These are phyloP conservation scores for Edaphochlamys debaryana DNA, from an alignment of 139 green algal genomes.

Conservation along the genomic window DNA sequence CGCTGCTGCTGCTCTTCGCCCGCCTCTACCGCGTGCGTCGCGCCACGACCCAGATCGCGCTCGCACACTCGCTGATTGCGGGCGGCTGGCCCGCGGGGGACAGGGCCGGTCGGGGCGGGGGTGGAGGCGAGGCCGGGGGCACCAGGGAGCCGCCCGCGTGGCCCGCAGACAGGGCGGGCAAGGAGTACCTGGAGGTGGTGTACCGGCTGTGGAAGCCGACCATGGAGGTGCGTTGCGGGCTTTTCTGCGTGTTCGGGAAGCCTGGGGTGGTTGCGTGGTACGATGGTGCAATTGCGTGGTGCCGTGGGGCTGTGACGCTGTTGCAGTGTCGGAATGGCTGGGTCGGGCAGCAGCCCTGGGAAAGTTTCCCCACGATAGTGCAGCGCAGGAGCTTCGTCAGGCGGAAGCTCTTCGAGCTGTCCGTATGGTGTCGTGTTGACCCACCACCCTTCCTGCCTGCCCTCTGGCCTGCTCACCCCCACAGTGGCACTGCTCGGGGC, in stretches of 20 bases:
- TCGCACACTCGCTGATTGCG: constrained; percentile 30
- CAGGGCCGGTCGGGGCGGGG: too few relatives aligned
- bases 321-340: too few relatives aligned
- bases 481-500: background rate
- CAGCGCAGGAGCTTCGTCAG: too few relatives aligned
- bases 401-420: too few relatives aligned
- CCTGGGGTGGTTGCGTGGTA: background rate
- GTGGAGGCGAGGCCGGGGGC: background rate
- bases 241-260: background rate
- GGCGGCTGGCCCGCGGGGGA: background rate
- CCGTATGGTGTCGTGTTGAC: too few relatives aligned
- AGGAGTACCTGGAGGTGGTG: constrained; percentile 5
- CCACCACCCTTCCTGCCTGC: background rate
- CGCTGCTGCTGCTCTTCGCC: constrained; percentile 37
- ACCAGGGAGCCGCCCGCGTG: background rate
- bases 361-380: too few relatives aligned
- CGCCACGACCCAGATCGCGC: constrained; percentile 18
- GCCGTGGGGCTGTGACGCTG: too few relatives aligned
- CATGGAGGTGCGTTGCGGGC: background rate
- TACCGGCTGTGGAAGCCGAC: constrained; percentile 21
- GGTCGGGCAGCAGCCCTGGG: background rate
- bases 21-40: constrained; percentile 21
- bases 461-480: too few relatives aligned
- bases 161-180: background rate
- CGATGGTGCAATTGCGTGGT: too few relatives aligned